These are phyloP conservation scores for Moesziomyces parantarcticus DNA, from an alignment of 1,284 basidiomycete genomes.

Conservation along the genomic window DNA sequence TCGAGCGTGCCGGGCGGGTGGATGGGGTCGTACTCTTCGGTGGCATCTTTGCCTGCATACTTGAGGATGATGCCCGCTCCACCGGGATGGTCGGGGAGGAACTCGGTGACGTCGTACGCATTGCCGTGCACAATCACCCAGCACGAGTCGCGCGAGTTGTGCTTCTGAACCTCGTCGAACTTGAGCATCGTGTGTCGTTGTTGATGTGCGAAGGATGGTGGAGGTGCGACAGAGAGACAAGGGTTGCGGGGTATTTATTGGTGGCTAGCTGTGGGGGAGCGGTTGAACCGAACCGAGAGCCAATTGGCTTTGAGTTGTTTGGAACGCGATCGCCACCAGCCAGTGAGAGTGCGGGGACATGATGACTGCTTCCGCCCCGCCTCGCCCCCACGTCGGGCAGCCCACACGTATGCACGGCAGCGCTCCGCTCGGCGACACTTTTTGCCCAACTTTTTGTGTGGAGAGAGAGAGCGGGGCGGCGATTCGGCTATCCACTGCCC, in stretches of 20 bases:
- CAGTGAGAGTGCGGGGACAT: too few species aligned
- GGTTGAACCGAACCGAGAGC: conserved; percentile 1
- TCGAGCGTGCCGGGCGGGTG: conserved; percentile 66
- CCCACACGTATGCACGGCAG: too few species aligned
- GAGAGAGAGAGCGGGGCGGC: conserved; percentile 6
- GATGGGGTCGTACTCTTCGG: conserved; percentile 69
- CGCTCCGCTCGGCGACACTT: too few species aligned
- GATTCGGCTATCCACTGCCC: conserved; percentile 23
- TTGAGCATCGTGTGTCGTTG: conserved; percentile 25
- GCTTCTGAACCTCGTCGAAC: conserved; percentile 74
- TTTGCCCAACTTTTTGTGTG: too few species aligned
- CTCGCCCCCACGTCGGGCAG: too few species aligned
- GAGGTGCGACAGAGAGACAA: background rate
- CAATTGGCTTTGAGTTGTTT: too few species aligned
- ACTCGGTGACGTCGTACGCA: conserved; percentile 84
- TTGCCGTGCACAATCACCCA: conserved; percentile 88
- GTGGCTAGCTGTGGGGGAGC: background rate
- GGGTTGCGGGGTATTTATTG: conserved; percentile 1
- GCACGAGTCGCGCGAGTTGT: conserved; percentile 79
- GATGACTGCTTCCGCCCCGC: too few species aligned
- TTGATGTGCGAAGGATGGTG: background rate
- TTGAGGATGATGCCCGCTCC: conserved; percentile 76
- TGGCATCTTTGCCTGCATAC: conserved; percentile 83
- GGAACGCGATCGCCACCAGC: too few species aligned
- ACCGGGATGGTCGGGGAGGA: conserved; percentile 81